Base-by-base conservation (phyloP, 805 yeast species). In the Teunomyces kruisii region DNA sequence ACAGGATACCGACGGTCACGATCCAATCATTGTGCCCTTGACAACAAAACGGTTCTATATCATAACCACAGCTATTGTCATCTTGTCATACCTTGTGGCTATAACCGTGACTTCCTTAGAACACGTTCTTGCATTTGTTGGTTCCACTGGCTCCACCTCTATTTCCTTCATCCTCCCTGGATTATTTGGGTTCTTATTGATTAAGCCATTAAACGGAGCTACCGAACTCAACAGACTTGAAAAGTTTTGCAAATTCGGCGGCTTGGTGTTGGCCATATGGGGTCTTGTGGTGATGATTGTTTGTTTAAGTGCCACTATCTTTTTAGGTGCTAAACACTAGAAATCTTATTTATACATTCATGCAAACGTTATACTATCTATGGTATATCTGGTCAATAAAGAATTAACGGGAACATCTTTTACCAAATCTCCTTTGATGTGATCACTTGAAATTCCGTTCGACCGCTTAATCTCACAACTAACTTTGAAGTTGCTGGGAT, bases 101-200 rank as follows among this genome's bases (percentile, higher is more conserved):
- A 61, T 81, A 1, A 62, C 79, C 8, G 76, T 86, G 8, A 67
- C 74, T 1, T 83, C 88, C 0, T 80, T 86, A 57, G 91, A 85
- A 43, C 74, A 78, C 29, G 86, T 86, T 3, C 64, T 86, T 39
- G 80, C 92, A 1, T 67, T 86, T 42, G 90, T 86, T 8, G 95
- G 95, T 3, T 85, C 91, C 4, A 86, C 94, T 0, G 95, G 95
- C 0, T 86, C 91, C 4, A 87, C 91, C 0, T 72, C 88, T 19
- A 86, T 86, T 41, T 81, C 89, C 17, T 86, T 86, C 61, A 84
- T 85, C 8, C 69, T 86, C 35, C 95, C 95, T 0, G 94, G 95
- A 0, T 67, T 83, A 45, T 86, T 86, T 61, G 92, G 92, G 0
- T 86, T 67, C 58, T 76, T 81, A 58, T 61, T 80, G 44, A 72